Conservation (phyloP, 1,284 basidiomycete species). For the Ceratorhiza oryzae-sativae region DNA sequence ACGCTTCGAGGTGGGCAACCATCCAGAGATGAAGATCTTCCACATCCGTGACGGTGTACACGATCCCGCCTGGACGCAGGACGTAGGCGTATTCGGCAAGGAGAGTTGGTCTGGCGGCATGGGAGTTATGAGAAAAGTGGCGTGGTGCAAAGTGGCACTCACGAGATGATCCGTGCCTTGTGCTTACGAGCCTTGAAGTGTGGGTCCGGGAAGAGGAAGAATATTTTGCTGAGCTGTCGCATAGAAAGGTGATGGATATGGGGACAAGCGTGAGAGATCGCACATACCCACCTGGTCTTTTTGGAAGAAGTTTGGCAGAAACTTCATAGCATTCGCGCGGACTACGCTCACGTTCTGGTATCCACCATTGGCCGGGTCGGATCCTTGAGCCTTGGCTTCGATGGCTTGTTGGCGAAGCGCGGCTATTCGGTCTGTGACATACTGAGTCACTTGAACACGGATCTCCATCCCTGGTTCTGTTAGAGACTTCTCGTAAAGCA, state of each 20-base stretch:
- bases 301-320: slow-evolving; percentile 94
- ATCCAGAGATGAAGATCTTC: slow-evolving; percentile 96
- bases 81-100: slow-evolving; percentile 93
- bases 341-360: slow-evolving; percentile 89
- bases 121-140: background rate
- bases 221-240: slow-evolving; percentile 77
- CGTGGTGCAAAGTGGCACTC: slow-evolving; percentile 39
- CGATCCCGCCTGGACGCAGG: slow-evolving; percentile 86
- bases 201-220: slow-evolving; percentile 99
- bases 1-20: slow-evolving; percentile 82
- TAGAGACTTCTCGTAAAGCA: slow-evolving; percentile 19
- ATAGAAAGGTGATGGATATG: background rate
- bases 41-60: slow-evolving; percentile 99
- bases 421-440: slow-evolving; percentile 92
- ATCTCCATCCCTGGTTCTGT: slow-evolving; percentile 87
- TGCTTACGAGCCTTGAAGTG: slow-evolving; percentile 99
- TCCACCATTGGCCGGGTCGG: slow-evolving; percentile 49
- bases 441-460: slow-evolving; percentile 94
- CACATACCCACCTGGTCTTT: slow-evolving; percentile 71
- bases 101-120: slow-evolving; percentile 68
- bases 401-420: slow-evolving; percentile 67
- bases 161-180: slow-evolving; percentile 94
- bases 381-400: slow-evolving; percentile 38
- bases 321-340: slow-evolving; percentile 98
- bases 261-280: background rate